phyloP scores from a whole-genome alignment of 164 flowering plant species.

The Chimonanthus salicifolius region DNA sequence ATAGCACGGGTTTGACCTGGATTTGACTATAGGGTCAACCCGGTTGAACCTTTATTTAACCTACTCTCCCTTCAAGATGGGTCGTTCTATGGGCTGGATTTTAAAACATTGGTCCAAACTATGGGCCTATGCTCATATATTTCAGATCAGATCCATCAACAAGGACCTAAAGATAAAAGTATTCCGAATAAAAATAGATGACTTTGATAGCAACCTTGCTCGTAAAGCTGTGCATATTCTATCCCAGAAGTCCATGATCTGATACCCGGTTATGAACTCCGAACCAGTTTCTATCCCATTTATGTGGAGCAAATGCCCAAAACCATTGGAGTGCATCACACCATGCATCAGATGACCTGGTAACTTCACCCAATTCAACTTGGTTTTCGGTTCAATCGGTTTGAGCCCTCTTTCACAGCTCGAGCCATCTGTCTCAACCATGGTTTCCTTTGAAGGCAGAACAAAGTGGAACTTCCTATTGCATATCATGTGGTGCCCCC shows the following conservation, averaged over 20 bases:
- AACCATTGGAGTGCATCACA: conserved; percentile 85
- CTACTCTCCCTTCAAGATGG: too few species aligned
- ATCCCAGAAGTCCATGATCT: conserved; percentile 87
- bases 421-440: conserved; percentile 14
- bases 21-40: too few species aligned
- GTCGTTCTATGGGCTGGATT: too few species aligned
- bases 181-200: background rate
- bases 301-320: conserved; percentile 76
- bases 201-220: conserved; percentile 51
- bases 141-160: too few species aligned
- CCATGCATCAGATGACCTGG: conserved; percentile 79
- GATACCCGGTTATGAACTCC: conserved; percentile 47
- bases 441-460: conserved; percentile 63
- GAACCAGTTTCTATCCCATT: conserved; percentile 75
- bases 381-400: conserved; percentile 8
- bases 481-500: conserved; percentile 89
- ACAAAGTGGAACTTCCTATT: conserved; percentile 83
- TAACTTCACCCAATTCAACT: conserved; percentile 36
- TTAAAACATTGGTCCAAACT: too few species aligned
- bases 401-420: conserved; percentile 19
- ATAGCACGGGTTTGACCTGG: too few species aligned
- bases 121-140: too few species aligned
- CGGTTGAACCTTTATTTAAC: too few species aligned
- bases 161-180: background rate
- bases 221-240: conserved; percentile 63